Base-by-base conservation (phyloP, 768 basidiomycete species). In the Scleroderma bovista region DNA sequence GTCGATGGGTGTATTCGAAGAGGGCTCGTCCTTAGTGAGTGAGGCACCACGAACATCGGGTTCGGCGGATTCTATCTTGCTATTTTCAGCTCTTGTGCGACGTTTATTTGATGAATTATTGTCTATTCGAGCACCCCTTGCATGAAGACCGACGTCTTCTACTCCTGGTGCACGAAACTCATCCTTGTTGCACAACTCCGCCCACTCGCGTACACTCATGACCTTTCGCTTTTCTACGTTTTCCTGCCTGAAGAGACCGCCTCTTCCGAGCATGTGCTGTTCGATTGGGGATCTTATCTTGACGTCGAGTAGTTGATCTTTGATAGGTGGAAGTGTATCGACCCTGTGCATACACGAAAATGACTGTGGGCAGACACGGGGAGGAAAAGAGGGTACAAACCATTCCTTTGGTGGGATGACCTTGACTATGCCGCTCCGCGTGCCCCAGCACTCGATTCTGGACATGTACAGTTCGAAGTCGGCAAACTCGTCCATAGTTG, bases 331-430 rank as follows among this genome's bases (percentile, higher is more conserved):
- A 19, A 97, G 70, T 2, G 84, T 67, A 46, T 81, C 78, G 23
- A 77, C 77, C 93, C 93, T 83, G 36, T 44, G 34, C 40, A 57
- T 52, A 54, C 26, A 63, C 55, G 32, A 32, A 55, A 47, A 39
- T 37, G 46, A 39, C 42, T 39, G 36, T 50, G 45, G 58, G 61
- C 43, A 59, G 23, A 47, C 24, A 10, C 8, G 22, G 23, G 56
- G 29, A 37, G 36, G 7, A 24, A 29, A 45, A 32, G 42, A 32
- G 39, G 46, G 60, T 36, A 69, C 87, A 62, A 50, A 91, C 94
- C 94, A 98, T 75, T 95, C 89, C 59, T 82, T 81, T 5, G 95
- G 95, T 26, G 95, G 95, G 52, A 99, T 87, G 54, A 99, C 81
- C 70, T 99, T 99, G 53, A 94, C 86, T 55, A 98, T 95, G 20